These are phyloP conservation scores for Arachis hypogaea DNA, from an alignment of 306 rosid species.

Conservation along the genomic window DNA sequence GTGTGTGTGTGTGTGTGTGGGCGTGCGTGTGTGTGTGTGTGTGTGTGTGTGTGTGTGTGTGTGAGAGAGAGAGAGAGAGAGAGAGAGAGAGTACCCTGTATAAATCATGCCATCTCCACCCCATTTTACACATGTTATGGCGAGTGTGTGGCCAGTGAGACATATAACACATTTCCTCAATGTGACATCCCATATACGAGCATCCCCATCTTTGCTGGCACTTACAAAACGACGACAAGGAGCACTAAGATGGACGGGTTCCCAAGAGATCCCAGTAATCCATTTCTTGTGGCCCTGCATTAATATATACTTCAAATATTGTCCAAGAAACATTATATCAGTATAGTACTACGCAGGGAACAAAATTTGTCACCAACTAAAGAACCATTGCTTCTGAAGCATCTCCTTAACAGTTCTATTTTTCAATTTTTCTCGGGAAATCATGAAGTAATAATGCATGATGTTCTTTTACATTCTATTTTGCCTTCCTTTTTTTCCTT, in stretches of 20 bases:
- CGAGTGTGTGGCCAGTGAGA: conserved; percentile 89
- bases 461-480: background rate
- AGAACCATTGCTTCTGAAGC: background rate
- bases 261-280: conserved; percentile 98
- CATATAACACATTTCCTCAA: conserved; percentile 64
- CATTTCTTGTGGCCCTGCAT: conserved; percentile 92
- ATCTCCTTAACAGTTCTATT: conserved; percentile 6
- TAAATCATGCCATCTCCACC: conserved; percentile 97
- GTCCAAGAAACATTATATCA: background rate
- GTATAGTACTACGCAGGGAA: conserved; percentile 4
- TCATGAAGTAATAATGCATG: conserved; percentile 8
- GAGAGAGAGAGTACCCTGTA: conserved; percentile 66
- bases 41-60: background rate
- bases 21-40: background rate
- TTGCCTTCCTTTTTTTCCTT: background rate
- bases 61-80: conserved; percentile 1
- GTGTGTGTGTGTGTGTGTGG: background rate
- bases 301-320: conserved; percentile 21
- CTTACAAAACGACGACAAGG: conserved; percentile 94
- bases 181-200: conserved; percentile 89
- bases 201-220: conserved; percentile 98
- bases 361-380: conserved; percentile 15
- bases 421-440: conserved; percentile 5
- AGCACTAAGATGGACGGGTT: conserved; percentile 82
- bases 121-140: conserved; percentile 94